phyloP scores from a whole-genome alignment of 768 basidiomycete genomes.

The Cystofilobasidium capitatum region DNA sequence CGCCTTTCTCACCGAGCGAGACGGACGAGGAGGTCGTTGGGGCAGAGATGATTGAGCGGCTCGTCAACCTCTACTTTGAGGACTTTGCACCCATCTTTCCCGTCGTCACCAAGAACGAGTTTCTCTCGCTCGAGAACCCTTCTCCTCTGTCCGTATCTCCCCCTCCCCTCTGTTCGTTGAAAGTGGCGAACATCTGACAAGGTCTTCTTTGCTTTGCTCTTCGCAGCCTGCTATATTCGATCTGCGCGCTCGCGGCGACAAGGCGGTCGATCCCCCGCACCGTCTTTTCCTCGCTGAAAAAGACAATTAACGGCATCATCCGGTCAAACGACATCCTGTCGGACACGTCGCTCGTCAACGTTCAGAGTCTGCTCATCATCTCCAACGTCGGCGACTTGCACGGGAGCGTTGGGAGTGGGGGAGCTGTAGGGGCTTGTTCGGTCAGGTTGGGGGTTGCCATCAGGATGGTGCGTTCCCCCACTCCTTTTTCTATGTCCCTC shows the following conservation, averaged over 20 bases:
- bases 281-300: slow-evolving; percentile 83
- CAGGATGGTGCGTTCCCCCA: slow-evolving; percentile 61
- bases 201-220: too few relatives aligned
- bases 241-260: slow-evolving; percentile 80
- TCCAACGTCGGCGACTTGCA: slow-evolving; percentile 85
- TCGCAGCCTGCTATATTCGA: slow-evolving; percentile 62
- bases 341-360: slow-evolving; percentile 71
- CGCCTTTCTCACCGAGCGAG: slow-evolving; percentile 24
- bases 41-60: slow-evolving; percentile 58
- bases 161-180: too few relatives aligned
- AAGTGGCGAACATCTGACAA: too few relatives aligned
- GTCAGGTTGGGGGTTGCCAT: slow-evolving; percentile 75
- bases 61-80: slow-evolving; percentile 91
- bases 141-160: slow-evolving; percentile 49
- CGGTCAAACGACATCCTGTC: slow-evolving; percentile 84
- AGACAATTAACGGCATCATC: slow-evolving; percentile 73
- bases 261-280: slow-evolving; percentile 65
- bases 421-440: slow-evolving; percentile 52
- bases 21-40: neutral
- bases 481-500: slow-evolving; percentile 28
- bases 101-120: slow-evolving; percentile 77
- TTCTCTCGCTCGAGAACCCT: slow-evolving; percentile 65
- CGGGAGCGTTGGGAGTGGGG: slow-evolving; percentile 59
- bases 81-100: slow-evolving; percentile 74
- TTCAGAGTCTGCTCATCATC: slow-evolving; percentile 75